Conservation (phyloP, 768 basidiomycete species). For the Mycena leptocephala region DNA sequence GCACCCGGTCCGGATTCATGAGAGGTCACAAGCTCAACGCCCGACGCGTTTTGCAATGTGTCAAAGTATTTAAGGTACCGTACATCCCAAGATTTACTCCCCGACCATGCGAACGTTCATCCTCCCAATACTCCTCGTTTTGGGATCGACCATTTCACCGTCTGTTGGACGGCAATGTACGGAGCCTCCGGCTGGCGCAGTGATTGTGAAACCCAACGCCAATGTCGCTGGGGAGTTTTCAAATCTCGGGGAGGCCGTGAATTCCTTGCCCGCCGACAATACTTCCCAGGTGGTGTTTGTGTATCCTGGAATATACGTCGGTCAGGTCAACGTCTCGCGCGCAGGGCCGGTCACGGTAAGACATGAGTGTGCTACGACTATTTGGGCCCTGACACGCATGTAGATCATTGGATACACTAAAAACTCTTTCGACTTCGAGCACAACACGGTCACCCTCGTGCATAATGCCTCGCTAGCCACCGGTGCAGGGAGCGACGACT, state of each 20-base stretch:
- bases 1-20: slow-evolving; percentile 3
- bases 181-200: slow-evolving; percentile 40
- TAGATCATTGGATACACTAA: slow-evolving; percentile 42
- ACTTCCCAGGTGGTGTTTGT: slow-evolving; percentile 44
- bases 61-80: background rate
- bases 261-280: slow-evolving; percentile 41
- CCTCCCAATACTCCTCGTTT: background rate
- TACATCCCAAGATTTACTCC: background rate
- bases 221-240: slow-evolving; percentile 37
- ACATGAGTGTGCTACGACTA: too few species aligned
- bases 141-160: background rate
- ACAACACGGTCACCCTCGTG: slow-evolving; percentile 36
- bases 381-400: background rate
- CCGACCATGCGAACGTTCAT: background rate
- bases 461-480: slow-evolving; percentile 34
- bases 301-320: slow-evolving; percentile 45
- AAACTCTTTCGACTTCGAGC: slow-evolving; percentile 21
- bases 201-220: slow-evolving; percentile 39
- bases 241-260: slow-evolving; percentile 41
- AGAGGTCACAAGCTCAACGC: slow-evolving; percentile 19
- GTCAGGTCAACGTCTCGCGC: slow-evolving; percentile 45
- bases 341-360: slow-evolving; percentile 43
- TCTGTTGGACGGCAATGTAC: background rate
- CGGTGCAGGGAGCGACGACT: slow-evolving; percentile 37
- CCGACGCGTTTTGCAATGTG: background rate